Base-by-base conservation (phyloP, 2,329 filamentous ascomycete genomes). In the Aspergillus viridinutans region DNA sequence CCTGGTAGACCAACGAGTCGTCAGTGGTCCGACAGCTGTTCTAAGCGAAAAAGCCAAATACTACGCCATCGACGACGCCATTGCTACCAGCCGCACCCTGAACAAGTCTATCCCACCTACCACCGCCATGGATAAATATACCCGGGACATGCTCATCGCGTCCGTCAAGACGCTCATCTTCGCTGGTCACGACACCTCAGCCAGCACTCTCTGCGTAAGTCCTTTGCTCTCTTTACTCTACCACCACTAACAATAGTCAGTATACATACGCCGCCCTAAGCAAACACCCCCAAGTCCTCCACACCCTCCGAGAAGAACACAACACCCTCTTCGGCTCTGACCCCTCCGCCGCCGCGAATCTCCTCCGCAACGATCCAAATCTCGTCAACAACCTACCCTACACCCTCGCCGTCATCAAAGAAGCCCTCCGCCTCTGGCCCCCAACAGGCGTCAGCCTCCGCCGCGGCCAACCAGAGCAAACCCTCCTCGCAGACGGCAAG, bases 381-480 rank as follows among this genome's bases (percentile, higher is more conserved):
- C 72, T 81, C 2, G 70, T 85, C 32, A 83, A 81, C 64, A 72
- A 77, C 25, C 73, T 85, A 20, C 72, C 77, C 0, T 84, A 82
- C 65, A 84, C 82, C 1, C 71, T 72, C 3, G 82, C 81, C 21
- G 77, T 83, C 2, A 77, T 83, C 57, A 82, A 82, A 57, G 83
- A 86, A 67, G 75, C 77, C 0, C 73, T 85, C 1, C 76, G 83
- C 3, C 65, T 85, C n/a, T 82, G 76, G 61, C 79, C 81, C 0
- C 77, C 82, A 21, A 53, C 58, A 4, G 57, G 52, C 4, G 48
- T 53, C 12, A 62, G 58, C 4, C 57, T 64, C 45, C 63, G 65
- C 20, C 48, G 49, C 7, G 64, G 61, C 23, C 50, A 50, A 17
- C 58, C 56, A 4, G 52, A 49, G 4, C 55, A 59, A 40, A 53